phyloP scores from a whole-genome alignment of 495 filamentous ascomycete species.

The Schizothecium vesticola region DNA sequence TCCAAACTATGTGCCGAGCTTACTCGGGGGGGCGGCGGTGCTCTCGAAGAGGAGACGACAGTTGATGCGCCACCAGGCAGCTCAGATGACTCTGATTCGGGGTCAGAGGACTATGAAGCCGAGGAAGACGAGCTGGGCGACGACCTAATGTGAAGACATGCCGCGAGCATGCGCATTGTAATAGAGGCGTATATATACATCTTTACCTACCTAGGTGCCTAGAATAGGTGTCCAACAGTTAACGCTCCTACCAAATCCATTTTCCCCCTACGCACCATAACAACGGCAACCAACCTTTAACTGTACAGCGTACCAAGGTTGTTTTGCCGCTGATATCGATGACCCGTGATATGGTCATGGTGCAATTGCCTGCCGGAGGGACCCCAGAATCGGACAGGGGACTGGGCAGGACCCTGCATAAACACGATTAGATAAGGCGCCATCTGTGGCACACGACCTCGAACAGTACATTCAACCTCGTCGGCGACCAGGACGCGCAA shows the following conservation, averaged over 20 bases:
- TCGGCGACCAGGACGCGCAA: not conserved
- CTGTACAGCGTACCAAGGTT: not conserved
- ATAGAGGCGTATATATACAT: not conserved
- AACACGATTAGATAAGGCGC: not conserved
- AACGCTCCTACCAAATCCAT: not conserved
- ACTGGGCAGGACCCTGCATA: not conserved
- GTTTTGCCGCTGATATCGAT: not conserved
- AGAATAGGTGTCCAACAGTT: no score
- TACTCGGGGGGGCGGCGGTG: slow-evolving; percentile 4
- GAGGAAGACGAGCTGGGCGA: slow-evolving; percentile 40
- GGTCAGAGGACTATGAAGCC: slow-evolving; percentile 42
- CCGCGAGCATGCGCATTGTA: not conserved
- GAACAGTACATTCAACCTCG: not conserved
- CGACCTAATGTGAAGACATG: slow-evolving; percentile 22
- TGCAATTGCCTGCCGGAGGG: not conserved
- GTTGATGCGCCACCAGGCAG: slow-evolving; percentile 13
- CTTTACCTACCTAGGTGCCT: not conserved
- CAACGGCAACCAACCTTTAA: not conserved
- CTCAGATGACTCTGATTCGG: slow-evolving; percentile 23
- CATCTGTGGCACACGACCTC: not conserved
- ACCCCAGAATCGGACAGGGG: not conserved
- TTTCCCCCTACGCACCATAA: not conserved
- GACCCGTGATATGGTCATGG: not conserved
- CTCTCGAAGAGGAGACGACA: slow-evolving; percentile 9
- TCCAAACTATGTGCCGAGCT: slow-evolving; percentile 11